These are phyloP conservation scores for Geotrichum fermentans DNA, from an alignment of 1,139 yeast species.

Conservation along the genomic window DNA sequence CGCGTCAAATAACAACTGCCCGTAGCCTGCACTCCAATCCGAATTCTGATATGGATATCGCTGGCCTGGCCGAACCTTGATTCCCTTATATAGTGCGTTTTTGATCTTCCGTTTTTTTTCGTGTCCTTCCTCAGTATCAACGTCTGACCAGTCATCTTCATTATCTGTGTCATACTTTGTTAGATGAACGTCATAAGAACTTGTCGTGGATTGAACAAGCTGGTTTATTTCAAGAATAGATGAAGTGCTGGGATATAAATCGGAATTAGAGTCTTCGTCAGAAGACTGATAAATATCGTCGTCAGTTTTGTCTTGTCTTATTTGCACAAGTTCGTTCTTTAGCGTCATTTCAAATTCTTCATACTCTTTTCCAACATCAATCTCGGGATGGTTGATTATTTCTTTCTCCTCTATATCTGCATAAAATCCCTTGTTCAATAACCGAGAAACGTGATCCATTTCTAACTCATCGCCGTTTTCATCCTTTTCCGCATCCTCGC, in stretches of 20 bases:
- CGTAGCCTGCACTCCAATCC: not conserved
- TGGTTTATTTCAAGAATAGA: slow-evolving; percentile 12
- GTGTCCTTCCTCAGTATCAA: not conserved
- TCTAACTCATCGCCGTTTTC: too few relatives aligned
- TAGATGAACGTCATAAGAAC: slow-evolving; percentile 13
- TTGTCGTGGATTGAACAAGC: slow-evolving; percentile 16
- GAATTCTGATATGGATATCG: not conserved
- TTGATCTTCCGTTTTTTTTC: not conserved
- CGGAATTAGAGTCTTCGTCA: not conserved
- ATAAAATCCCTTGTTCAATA: slow-evolving; percentile 1
- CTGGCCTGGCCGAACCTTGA: slow-evolving; percentile 8
- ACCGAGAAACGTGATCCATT: not conserved
- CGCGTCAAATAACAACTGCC: not conserved
- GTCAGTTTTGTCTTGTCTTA: not conserved
- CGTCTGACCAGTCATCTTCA: slow-evolving; percentile 1
- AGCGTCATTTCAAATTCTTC: slow-evolving; percentile 5
- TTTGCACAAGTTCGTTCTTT: slow-evolving; percentile 4
- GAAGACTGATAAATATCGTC: slow-evolving; percentile 1
- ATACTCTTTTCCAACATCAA: not conserved
- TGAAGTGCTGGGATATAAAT: slow-evolving; percentile 6
- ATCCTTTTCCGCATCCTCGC: not conserved
- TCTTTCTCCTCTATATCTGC: not conserved
- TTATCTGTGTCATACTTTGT: slow-evolving; percentile 4
- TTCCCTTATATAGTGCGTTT: slow-evolving; percentile 1
- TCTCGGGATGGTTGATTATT: not conserved